phyloP scores from a whole-genome alignment of 805 yeast species.

The Metschnikowia sp. region DNA sequence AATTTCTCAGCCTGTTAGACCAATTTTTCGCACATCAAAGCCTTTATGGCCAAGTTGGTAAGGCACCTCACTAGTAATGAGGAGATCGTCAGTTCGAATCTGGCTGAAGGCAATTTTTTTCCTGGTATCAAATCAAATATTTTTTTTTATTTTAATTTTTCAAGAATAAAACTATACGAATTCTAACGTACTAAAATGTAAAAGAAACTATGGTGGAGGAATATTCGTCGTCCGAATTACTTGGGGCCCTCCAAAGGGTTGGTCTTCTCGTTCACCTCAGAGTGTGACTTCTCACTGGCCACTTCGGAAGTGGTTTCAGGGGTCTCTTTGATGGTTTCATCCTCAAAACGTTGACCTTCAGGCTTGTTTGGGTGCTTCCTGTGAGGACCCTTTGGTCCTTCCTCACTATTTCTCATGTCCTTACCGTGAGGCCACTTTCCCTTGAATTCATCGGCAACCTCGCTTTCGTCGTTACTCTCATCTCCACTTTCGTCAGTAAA shows the following conservation, averaged over 20 bases:
- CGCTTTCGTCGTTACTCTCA: not conserved
- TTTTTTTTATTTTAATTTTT: not conserved
- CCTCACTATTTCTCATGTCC: not conserved
- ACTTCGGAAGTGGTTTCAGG: not conserved
- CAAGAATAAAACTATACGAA: not conserved
- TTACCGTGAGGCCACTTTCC: too few relatives aligned
- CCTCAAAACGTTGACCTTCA: not conserved
- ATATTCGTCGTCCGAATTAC: not conserved
- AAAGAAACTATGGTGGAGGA: too few relatives aligned
- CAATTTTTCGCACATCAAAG: not conserved
- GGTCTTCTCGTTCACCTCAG: not conserved
- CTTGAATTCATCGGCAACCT: not conserved
- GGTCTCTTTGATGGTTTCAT: not conserved
- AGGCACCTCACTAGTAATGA: slow-evolving; percentile 42
- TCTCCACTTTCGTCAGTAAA: not conserved
- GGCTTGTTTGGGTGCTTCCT: not conserved
- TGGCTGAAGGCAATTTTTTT: slow-evolving; percentile 19
- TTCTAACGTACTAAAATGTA: not conserved
- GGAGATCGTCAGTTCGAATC: slow-evolving; percentile 36
- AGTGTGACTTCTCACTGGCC: not conserved
- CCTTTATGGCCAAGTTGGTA: slow-evolving; percentile 25
- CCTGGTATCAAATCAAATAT: not conserved
- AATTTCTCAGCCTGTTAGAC: too few relatives aligned
- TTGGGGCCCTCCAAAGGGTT: not conserved
- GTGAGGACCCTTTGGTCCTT: not conserved